Evolutionary conservation across 352 stramenopile genomes (phyloP).

Genomic region (Plasmopara muralis): DNA sequence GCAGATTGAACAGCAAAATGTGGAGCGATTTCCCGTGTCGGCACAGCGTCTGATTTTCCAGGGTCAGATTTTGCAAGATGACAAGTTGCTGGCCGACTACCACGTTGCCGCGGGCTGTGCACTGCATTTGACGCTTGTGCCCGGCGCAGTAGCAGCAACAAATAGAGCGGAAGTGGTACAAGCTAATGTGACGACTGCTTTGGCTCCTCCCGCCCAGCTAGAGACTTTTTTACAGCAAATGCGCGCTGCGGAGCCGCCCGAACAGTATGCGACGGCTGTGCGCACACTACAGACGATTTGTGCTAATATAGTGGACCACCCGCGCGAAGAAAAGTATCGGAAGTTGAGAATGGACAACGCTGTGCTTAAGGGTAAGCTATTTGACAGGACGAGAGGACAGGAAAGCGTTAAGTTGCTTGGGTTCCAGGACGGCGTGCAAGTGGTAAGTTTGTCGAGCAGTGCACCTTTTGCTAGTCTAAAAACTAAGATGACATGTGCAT

Average conservation of each 20-base stretch:
- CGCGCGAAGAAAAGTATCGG: constrained; percentile 72
- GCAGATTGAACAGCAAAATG: constrained; percentile 49
- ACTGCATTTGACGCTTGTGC: constrained; percentile 65
- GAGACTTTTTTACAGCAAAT: constrained; percentile 54
- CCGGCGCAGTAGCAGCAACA: constrained; percentile 14
- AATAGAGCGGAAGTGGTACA: not conserved
- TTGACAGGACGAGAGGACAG: constrained; percentile 48
- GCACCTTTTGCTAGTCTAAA: not conserved
- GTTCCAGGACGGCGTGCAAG: constrained; percentile 63
- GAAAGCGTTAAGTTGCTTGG: constrained; percentile 61
- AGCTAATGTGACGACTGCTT: constrained; percentile 8
- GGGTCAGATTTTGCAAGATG: constrained; percentile 77
- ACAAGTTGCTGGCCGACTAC: constrained; percentile 60
- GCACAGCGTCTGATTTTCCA: constrained; percentile 84
- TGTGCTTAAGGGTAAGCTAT: constrained; percentile 51
- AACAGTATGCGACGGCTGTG: constrained; percentile 40
- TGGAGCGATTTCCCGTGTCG: constrained; percentile 46
- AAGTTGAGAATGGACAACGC: constrained; percentile 67
- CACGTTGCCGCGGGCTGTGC: constrained; percentile 50
- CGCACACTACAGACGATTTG: constrained; percentile 79
- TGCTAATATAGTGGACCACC: constrained; percentile 67
- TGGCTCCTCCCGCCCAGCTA: constrained; percentile 26
- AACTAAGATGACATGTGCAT: not conserved
- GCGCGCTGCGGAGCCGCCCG: constrained; percentile 25
- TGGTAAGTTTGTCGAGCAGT: constrained; percentile 24